Base-by-base conservation (phyloP, 441 rosid species). In the Adansonia madagascariensis region DNA sequence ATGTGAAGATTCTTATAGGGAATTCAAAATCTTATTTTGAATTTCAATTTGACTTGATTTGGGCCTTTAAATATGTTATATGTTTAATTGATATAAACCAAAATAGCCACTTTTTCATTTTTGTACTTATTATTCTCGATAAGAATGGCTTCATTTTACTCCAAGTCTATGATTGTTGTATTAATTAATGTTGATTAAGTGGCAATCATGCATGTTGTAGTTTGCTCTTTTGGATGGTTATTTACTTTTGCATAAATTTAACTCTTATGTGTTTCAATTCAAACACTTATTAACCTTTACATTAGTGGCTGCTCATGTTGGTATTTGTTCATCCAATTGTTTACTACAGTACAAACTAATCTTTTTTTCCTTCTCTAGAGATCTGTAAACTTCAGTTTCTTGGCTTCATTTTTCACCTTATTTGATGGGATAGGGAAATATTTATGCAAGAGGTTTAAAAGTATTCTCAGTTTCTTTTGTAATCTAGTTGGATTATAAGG, bases 401-500 rank as follows among this genome's bases (percentile, higher is more conserved):
- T 12, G 6, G 39, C 55, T 46, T 35, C 53, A 11, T 75, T 74
- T 75, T 24, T 10, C 47, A 31, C 6, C 6, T 50, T 55, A 77
- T 57, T 68, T 1, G 56, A 92, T 91, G 97, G 93, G 97, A 69
- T 89, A 91, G 97, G 99, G 91, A 78, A 90, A 85, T 50, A 85
- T 91, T 73, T 95, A 85, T 75, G 75, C 67, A 75, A 91, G 98
- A 79, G 91, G 99, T 6, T 6, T 88, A 82, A 92, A 78, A 83
- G 97, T 93, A 50, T 91, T 95, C 79, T 44, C 97, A 8, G 80
- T 84, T 50, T 97, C 99, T 80, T 0, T 91, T 50, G 9, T 93
- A 18, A 86, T 93, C 74, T 95, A 93, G 67, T 79, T 95, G 52
- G 98, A 95, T 80, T 95, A 93, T 75, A 95, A 95, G 98, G 99